Evolutionary conservation across 179 eudicot species (phyloP), one percentile per base, ranked within the genome.

Genomic region (Dionaea muscipula): DNA sequence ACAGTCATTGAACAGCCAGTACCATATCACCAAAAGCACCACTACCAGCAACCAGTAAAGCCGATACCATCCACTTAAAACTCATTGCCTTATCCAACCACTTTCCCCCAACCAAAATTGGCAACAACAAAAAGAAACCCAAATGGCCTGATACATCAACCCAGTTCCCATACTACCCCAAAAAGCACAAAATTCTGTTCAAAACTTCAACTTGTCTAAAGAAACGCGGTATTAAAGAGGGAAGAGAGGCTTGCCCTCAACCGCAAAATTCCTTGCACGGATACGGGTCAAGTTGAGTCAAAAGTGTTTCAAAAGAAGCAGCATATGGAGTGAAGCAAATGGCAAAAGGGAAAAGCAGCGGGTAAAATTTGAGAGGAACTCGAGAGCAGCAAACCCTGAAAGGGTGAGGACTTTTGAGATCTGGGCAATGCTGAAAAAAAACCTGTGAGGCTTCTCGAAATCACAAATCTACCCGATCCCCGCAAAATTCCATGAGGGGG

Each of bases 71-170:
- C 16, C 47, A 45, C 45, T 27, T 22, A 17, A 15, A 24, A 48
- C 51, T 53, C 17, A 26, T 39, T 60, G 55, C 51, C 31, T 23
- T 17, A 9, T n/a, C 37, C 56, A 69, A 26, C 64, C 51, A 64
- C 64, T 53, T 51, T 49, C 17, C 7, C 31, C 53, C 48, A 44
- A 21, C 16, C 33, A 61, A 53, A 57, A 14, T 16, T 22, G 18
- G 26, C 39, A 22, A 47, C 57, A 31, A 68, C 53, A 68, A 41
- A 64, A 60, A 66, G 64, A 41, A 69, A 26, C 62, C 61, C 46
- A 33, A 60, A 75, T 47, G 56, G 24, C 59, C 33, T 56, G 44
- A 62, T 57, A 55, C 62, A 59, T 51, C 57, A 20, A 16, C 19
- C 22, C 48, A 18, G 1, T 21, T 14, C 48, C 22, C 48, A 44